These are phyloP conservation scores for Echium plantagineum DNA, from an alignment of 257 asterid genomes.

Conservation along the genomic window DNA sequence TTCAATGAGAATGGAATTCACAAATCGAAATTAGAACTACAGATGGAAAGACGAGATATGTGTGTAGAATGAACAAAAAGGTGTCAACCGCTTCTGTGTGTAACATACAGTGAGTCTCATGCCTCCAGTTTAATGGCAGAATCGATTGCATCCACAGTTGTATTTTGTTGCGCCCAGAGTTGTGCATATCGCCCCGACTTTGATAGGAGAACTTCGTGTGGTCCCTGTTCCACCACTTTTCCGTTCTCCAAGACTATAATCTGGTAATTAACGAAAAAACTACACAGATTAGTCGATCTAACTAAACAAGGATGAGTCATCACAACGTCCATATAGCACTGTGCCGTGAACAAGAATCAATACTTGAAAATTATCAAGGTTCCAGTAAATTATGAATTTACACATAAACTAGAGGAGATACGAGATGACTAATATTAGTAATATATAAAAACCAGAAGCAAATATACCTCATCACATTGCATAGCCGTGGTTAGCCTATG, in stretches of 20 bases:
- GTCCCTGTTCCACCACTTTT: slow-evolving; percentile 86
- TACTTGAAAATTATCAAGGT: background rate
- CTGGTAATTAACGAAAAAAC: slow-evolving; percentile 22
- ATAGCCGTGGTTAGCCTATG: slow-evolving; percentile 97
- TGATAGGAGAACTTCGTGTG: slow-evolving; percentile 76
- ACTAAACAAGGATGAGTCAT: background rate
- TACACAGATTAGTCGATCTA: background rate
- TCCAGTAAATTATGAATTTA: background rate
- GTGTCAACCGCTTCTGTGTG: background rate
- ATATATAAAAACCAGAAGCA: background rate
- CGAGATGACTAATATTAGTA: background rate
- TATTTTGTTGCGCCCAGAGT: slow-evolving; percentile 89
- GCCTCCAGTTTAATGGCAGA: slow-evolving; percentile 49
- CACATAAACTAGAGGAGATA: background rate
- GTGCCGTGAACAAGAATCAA: background rate
- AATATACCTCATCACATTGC: slow-evolving; percentile 92
- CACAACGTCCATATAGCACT: background rate
- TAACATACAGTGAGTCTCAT: slow-evolving; percentile 14
- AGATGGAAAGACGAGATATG: background rate
- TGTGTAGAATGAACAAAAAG: background rate
- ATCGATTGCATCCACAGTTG: slow-evolving; percentile 66
- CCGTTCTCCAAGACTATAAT: slow-evolving; percentile 87
- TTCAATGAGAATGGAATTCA: background rate
- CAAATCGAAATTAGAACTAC: background rate
- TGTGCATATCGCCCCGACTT: slow-evolving; percentile 80